These are phyloP conservation scores for Phaeotremella fagi DNA, from an alignment of 768 basidiomycete genomes.

Conservation along the genomic window DNA sequence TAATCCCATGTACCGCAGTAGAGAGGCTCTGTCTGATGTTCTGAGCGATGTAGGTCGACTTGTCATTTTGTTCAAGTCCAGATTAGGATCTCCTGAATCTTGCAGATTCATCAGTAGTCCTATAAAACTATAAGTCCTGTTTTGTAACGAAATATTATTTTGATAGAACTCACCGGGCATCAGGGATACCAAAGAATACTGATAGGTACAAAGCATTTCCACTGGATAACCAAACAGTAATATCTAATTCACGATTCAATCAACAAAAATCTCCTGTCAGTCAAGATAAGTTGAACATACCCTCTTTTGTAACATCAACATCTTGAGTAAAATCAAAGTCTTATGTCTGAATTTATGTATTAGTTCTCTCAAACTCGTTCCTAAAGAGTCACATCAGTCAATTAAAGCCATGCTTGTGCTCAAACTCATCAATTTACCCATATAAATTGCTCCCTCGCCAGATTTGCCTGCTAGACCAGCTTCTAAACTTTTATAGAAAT, in stretches of 20 bases:
- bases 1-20: constrained; percentile 88
- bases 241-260: constrained; percentile 55
- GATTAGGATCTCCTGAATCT: constrained; percentile 82
- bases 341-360: constrained; percentile 90
- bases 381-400: constrained; percentile 54
- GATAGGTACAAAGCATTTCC: constrained; percentile 91
- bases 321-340: constrained; percentile 87
- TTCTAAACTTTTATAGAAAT: constrained; percentile 76
- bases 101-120: constrained; percentile 82
- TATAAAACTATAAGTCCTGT: constrained; percentile 42
- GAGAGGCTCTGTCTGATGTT: constrained; percentile 84
- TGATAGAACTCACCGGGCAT: constrained; percentile 79
- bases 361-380: constrained; percentile 65
- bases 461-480: constrained; percentile 66
- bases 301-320: constrained; percentile 86
- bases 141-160: not conserved
- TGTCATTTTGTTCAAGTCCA: constrained; percentile 59
- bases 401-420: too few species aligned
- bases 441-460: constrained; percentile 90
- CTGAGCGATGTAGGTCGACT: constrained; percentile 70
- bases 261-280: too few species aligned
- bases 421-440: too few species aligned
- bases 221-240: constrained; percentile 97
- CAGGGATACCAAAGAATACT: constrained; percentile 92
- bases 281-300: too few species aligned